Base-by-base conservation (phyloP, 1,284 basidiomycete species). In the Puccinia coronata region DNA sequence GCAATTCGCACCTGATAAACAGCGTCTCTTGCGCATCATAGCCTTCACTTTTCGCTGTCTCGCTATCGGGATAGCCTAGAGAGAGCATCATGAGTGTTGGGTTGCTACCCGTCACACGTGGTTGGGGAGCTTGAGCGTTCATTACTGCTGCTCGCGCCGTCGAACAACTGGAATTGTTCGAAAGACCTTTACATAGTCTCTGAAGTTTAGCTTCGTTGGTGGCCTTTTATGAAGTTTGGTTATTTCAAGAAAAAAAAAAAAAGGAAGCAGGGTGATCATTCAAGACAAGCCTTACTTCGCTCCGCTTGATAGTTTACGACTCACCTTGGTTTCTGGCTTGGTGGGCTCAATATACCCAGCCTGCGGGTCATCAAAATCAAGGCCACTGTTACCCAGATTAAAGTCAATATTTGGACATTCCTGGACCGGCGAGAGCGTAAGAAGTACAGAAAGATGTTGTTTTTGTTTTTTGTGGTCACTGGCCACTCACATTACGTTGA, bases 311-410 rank as follows among this genome's bases (percentile, higher is more conserved):
- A 41, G 36, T 9, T 57, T 41, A 3, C 36, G 23, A 69, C 65
- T 57, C 1, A 59, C 77, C 67, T 80, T 80, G 53, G 28, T 59
- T 71, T 80, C 77, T 51, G 77, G 55, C 67, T 80, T 80, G 36
- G 71, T 69, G 25, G 65, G 67, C 25, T 80, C 41, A 20, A 71
- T 31, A 39, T 71, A 80, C 9, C 77, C 77, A 2, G 61, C 1
- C 11, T 71, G 36, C n/a, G 49, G 31, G 34, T 80, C 77, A 39
- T 71, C 53, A 49, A 80, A 80, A 55, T 80, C 77, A 49, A 80
- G 14, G 25, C 77, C 77, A 18, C 77, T 80, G 39, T 20, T 12
- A 75, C n/a, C 39, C 34, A 41, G 43, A 51, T 20, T 23, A 43
- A 65, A 25, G 1, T 23, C 49, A 49, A 67, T 23, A 69, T n/a